These are phyloP conservation scores for Stylonectria norvegica DNA, from an alignment of 2,329 filamentous ascomycete species.

Conservation along the genomic window DNA sequence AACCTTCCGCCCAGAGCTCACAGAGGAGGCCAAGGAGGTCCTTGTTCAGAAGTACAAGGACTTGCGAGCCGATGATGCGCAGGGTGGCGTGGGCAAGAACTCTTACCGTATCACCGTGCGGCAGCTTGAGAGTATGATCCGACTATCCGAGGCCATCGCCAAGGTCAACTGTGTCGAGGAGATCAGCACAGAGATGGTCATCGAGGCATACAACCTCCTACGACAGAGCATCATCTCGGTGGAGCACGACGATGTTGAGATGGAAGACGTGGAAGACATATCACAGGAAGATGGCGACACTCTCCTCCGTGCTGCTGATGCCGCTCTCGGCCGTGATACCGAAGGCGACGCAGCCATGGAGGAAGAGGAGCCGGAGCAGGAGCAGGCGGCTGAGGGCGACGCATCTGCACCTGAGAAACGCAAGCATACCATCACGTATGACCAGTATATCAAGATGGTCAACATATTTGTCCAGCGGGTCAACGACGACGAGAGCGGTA, in stretches of 20 bases:
- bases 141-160: constrained; percentile 93
- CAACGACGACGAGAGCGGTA: constrained; percentile 72
- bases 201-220: constrained; percentile 87
- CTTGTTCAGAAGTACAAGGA: constrained; percentile 95
- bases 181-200: constrained; percentile 78
- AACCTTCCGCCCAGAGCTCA: constrained; percentile 92
- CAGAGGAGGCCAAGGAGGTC: constrained; percentile 76
- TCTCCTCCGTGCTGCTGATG: constrained; percentile 37
- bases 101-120: constrained; percentile 97
- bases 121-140: constrained; percentile 93
- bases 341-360: constrained; percentile 45
- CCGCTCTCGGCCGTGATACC: constrained; percentile 43
- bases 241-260: constrained; percentile 94
- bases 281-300: constrained; percentile 46
- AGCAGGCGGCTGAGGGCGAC: constrained; percentile 36
- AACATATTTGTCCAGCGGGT: constrained; percentile 81
- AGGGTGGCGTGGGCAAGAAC: constrained; percentile 90
- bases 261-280: constrained; percentile 70
- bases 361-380: constrained; percentile 37
- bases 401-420: constrained; percentile 37
- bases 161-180: constrained; percentile 96
- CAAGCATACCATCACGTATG: constrained; percentile 89
- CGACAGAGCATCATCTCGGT: constrained; percentile 95
- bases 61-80: constrained; percentile 85
- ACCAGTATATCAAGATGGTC: constrained; percentile 89